phyloP scores from a whole-genome alignment of 2,329 filamentous ascomycete genomes.

The Chlorencoelia australis region DNA sequence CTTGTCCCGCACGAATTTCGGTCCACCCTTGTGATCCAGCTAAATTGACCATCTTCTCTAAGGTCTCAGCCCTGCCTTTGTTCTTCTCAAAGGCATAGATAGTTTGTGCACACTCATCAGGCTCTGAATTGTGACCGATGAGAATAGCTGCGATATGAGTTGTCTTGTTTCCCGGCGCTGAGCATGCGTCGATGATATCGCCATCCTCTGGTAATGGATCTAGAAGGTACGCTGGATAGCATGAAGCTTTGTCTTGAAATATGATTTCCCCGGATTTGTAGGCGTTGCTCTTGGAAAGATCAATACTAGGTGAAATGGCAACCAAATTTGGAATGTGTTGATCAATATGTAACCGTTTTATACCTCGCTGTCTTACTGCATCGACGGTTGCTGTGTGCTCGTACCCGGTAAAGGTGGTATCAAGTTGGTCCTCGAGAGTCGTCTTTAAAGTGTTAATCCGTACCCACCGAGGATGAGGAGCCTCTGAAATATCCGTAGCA shows the following conservation, averaged over 20 bases:
- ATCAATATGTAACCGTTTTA: constrained; percentile 60
- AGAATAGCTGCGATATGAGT: constrained; percentile 81
- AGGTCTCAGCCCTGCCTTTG: constrained; percentile 55
- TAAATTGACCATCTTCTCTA: constrained; percentile 74
- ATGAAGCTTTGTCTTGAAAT: constrained; percentile 92
- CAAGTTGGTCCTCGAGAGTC: constrained; percentile 60
- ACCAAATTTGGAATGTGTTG: constrained; percentile 73
- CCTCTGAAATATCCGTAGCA: constrained; percentile 21
- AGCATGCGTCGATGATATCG: constrained; percentile 83
- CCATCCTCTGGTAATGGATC: constrained; percentile 57
- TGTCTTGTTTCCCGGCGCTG: constrained; percentile 94
- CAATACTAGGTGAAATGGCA: constrained; percentile 61
- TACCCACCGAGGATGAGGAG: constrained; percentile 76
- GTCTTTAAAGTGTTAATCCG: constrained; percentile 73
- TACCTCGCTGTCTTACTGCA: constrained; percentile 39
- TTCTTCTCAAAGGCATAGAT: constrained; percentile 81
- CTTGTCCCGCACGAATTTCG: constrained; percentile 60
- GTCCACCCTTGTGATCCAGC: constrained; percentile 63
- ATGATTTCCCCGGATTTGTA: constrained; percentile 75
- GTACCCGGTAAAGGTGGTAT: constrained; percentile 61
- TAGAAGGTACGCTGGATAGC: constrained; percentile 86
- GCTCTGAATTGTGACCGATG: constrained; percentile 25
- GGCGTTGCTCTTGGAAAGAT: constrained; percentile 62
- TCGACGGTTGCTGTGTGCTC: constrained; percentile 43
- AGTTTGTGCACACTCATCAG: constrained; percentile 28